Percentiles rank a stretch among this genome's conserved stretches.
These are phyloP conservation scores for Microcera coccophila DNA, from an alignment of 2,329 filamentous ascomycete genomes.

Conservation along the genomic window DNA sequence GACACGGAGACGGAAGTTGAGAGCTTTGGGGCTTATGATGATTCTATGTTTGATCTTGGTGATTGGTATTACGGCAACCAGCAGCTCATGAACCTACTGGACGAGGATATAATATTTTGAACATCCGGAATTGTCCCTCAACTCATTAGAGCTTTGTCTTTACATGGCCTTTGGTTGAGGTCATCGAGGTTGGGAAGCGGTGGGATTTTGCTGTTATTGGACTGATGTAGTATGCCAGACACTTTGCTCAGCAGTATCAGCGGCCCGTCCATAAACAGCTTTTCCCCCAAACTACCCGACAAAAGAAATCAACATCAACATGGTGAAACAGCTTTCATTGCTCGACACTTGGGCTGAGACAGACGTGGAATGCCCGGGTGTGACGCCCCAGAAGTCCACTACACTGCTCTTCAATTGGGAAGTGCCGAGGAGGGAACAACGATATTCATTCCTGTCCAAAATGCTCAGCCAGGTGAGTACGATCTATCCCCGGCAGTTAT, in stretches of 20 bases:
- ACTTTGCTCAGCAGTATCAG: constrained; percentile 1
- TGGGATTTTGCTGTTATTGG: no score
- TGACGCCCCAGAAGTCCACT: constrained; percentile 8
- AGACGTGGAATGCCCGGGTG: constrained; percentile 10
- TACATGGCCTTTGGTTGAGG: no score
- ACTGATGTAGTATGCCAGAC: no score
- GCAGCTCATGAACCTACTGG: constrained; percentile 20
- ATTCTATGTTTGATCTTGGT: constrained; percentile 4
- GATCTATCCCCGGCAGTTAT: no score
- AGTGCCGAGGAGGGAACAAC: constrained; percentile 15
- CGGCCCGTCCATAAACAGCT: constrained; percentile 9
- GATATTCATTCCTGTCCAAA: constrained; percentile 13
- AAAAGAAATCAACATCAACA: constrained; percentile 3
- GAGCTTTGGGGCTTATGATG: neutral
- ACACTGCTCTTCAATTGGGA: constrained; percentile 13
- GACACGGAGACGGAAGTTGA: neutral
- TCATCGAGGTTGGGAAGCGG: no score
- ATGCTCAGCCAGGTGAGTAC: constrained; percentile 7
- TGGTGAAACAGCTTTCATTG: neutral
- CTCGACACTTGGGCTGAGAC: constrained; percentile 6
- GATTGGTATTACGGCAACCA: constrained; percentile 27
- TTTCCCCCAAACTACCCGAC: constrained; percentile 10
- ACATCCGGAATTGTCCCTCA: no score
- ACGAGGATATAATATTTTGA: constrained; percentile 4
- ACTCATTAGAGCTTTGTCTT: no score